Evolutionary conservation across 371 early-diverging fungal species (phyloP), one percentile per base, ranked within the genome.

Genomic region (Dichotomocladium elegans): DNA sequence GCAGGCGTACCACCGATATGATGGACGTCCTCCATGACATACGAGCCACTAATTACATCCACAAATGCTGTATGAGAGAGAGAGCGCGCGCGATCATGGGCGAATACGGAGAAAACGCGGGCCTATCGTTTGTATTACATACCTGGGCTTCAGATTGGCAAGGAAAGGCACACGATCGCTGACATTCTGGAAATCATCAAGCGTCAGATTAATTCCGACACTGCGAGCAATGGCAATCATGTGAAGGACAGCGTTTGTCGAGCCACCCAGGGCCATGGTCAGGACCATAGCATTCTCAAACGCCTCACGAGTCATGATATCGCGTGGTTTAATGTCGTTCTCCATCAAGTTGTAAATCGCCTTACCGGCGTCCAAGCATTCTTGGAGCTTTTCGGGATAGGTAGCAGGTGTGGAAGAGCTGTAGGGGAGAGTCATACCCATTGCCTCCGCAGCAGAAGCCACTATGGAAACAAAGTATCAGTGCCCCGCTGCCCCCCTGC

Each of bases 181-280:
- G 63, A 91, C 81, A 24, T 58, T 74, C 69, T 94, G 94, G 87
- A 96, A 93, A 56, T 98, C 98, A 47, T 94, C 92, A 53, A 96
- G 66, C 9, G 86, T 88, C 51, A 98, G 72, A 11, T 77, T 65
- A 54, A 96, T 81, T 47, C 80, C 86, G 25, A 89, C 82, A 25
- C 94, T 77, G 25, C 90, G 83, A 19, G 98, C 93, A 58, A 98
- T 91, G 26, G 98, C 98, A 44, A 96, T 79, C 71, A 98, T 70
- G 58, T 98, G 98, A 46, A 98, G 84, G 3, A 95, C 95, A 19
- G 91, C 95, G 63, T 98, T 98, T 31, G 98, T 98, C 11, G 95
- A 95, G 5, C 96, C 98, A 62, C 98, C 98, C 29, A 96, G 74
- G 34, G 89, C 91, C 85, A 94, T 94, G 40, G 85, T 87, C 25